phyloP scores from a whole-genome alignment of 495 filamentous ascomycete genomes.

The Chaetomium fimeti region DNA sequence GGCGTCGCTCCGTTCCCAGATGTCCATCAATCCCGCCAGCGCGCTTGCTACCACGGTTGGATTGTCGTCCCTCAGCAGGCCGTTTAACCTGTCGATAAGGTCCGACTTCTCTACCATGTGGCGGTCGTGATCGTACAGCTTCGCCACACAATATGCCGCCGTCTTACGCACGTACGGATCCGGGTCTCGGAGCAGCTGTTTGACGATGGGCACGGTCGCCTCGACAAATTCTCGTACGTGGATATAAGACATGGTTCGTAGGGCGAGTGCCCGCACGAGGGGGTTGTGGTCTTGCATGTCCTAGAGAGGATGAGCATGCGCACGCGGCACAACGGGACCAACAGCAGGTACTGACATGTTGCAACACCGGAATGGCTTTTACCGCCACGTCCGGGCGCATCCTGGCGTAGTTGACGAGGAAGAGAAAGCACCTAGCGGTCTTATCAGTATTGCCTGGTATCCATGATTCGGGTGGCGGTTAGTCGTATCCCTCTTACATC shows the following conservation, averaged over 20 bases:
- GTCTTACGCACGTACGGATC: conserved; percentile 99
- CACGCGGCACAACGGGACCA: background rate
- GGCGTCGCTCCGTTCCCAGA: conserved; percentile 95
- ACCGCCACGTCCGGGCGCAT: conserved; percentile 93
- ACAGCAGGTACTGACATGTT: conserved; percentile 58
- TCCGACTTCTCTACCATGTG: conserved; percentile 85
- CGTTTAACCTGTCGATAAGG: conserved; percentile 88
- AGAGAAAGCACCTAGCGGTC: conserved; percentile 84
- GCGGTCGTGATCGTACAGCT: conserved; percentile 95
- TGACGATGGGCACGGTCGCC: conserved; percentile 80
- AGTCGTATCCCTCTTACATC: conserved; percentile 63
- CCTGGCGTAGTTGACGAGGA: conserved; percentile 92
- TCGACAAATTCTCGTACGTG: conserved; percentile 96
- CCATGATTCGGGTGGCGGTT: too few relatives aligned
- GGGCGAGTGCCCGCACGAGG: conserved; percentile 84
- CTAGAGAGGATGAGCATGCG: conserved; percentile 42
- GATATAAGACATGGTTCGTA: conserved; percentile 96
- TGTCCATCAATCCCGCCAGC: conserved; percentile 89
- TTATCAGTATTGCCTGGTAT: conserved; percentile 8
- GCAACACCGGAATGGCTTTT: conserved; percentile 84
- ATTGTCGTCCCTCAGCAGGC: conserved; percentile 90
- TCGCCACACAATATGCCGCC: conserved; percentile 92
- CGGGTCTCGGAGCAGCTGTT: conserved; percentile 75
- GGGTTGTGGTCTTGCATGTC: conserved; percentile 95
- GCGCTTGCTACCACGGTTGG: conserved; percentile 96